Conservation (phyloP, 1,139 yeast species). For the Nakaseomyces glabratus region DNA sequence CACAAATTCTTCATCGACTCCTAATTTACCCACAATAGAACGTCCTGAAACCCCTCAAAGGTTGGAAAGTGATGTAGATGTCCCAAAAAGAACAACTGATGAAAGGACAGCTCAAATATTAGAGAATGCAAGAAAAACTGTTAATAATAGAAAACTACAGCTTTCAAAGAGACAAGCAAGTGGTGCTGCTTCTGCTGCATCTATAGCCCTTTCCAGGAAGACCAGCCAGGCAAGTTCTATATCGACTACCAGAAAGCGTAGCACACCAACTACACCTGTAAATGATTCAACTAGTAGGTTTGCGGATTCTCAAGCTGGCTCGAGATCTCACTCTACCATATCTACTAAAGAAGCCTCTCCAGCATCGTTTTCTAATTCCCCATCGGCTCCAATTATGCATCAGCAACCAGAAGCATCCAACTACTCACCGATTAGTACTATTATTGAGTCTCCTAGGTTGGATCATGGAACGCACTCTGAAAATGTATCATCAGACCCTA, state of each 20-base stretch:
- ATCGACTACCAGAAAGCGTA: slow-evolving; percentile 8
- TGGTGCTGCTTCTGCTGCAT: slow-evolving; percentile 33
- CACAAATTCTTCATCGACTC: slow-evolving; percentile 1
- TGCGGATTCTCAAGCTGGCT: background rate
- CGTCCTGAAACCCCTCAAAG: slow-evolving; percentile 17
- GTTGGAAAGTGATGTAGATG: slow-evolving; percentile 5
- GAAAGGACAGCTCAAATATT: slow-evolving; percentile 28
- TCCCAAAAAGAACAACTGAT: slow-evolving; percentile 17
- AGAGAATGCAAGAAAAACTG: slow-evolving; percentile 23
- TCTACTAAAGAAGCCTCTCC: background rate
- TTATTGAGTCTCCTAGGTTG: background rate
- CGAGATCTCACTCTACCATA: slow-evolving; percentile 4
- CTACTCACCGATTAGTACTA: slow-evolving; percentile 2
- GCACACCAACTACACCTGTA: slow-evolving; percentile 14
- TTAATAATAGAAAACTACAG: slow-evolving; percentile 19
- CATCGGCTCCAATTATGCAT: background rate
- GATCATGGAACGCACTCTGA: background rate
- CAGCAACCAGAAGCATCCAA: background rate
- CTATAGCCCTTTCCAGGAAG: slow-evolving; percentile 23
- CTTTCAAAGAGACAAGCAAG: slow-evolving; percentile 17
- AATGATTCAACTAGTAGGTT: background rate
- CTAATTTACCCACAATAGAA: slow-evolving; percentile 5
- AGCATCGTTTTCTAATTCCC: background rate
- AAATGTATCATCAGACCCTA: background rate
- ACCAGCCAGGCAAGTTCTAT: slow-evolving; percentile 9